Evolutionary conservation across 2,329 filamentous ascomycete genomes (phyloP), one percentile per base, ranked within the genome.

Genomic region (Botrytis fabae): DNA sequence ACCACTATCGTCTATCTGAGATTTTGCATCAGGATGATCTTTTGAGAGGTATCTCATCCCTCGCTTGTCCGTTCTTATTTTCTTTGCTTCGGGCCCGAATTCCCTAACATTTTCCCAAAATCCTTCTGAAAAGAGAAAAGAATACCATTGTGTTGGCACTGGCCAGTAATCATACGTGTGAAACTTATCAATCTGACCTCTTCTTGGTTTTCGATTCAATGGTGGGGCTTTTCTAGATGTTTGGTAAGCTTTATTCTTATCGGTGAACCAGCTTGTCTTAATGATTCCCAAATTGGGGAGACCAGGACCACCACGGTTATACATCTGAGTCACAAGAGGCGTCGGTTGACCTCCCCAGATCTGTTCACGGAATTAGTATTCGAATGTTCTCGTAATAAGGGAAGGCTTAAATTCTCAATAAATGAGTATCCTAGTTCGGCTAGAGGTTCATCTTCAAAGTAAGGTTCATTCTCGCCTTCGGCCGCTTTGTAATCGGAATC

Each of bases 391-490:
- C 16, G 20, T 22, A 20, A 10, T 8, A 5, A 51, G 6, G 2
- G 16, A 12, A 22, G 32, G 16, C 68, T 46, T n/a, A 70, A 35
- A 46, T 61, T 62, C 16, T 61, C 57, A 62, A 62, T 63, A 38
- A 70, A 63, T 2, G 69, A 70, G 20, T 70, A 70, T 40, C 69
- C 69, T 28, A 70, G 42, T 16, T 70, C 69, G 8, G 69, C 54
- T 18, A 70, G 57, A 46, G 57, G 69, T 48, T 70, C 57, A 10
- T 70, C 32, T 51, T 70, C 69, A n/a, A 62, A 70, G 28, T 70
- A 70, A 38, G 69, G 69, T 25, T 70, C 69, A 38, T 62, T 61
- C 25, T 48, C 69, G 9, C 57, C 64, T 35, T 68, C 35, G 35
- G 46, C 46, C 25, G n/a, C 46, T 32, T 40, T 22, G 20, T 68